Evolutionary conservation across 257 asterid genomes (phyloP).

Genomic region (Linderniella brevidens): DNA sequence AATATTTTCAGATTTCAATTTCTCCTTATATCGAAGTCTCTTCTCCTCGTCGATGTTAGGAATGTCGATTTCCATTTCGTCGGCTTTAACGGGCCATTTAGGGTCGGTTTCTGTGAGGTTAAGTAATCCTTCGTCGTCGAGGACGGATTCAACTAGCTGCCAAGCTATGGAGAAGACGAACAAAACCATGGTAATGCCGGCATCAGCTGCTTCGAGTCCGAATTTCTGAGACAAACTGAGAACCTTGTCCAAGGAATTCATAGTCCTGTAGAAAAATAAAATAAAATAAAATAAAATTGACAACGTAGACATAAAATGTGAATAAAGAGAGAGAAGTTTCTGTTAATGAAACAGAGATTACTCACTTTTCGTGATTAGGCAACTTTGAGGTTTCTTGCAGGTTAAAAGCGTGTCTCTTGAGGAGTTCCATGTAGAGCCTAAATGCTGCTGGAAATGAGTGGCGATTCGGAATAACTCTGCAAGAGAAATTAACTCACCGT

Average conservation of each 20-base stretch:
- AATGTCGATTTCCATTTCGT: slow-evolving; percentile 60
- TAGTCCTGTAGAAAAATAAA: slow-evolving; percentile 40
- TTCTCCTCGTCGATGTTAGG: slow-evolving; percentile 22
- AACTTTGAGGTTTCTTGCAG: slow-evolving; percentile 36
- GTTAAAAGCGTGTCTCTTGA: slow-evolving; percentile 47
- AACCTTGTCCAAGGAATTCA: slow-evolving; percentile 29
- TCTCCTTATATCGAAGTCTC: slow-evolving; percentile 26
- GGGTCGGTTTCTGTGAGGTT: slow-evolving; percentile 45
- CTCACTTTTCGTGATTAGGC: slow-evolving; percentile 67
- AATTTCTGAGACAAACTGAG: slow-evolving; percentile 41
- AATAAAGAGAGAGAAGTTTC: slow-evolving; percentile 1
- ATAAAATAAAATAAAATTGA: too few species aligned
- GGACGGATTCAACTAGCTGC: slow-evolving; percentile 68
- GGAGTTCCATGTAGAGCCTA: slow-evolving; percentile 84
- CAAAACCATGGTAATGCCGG: slow-evolving; percentile 47
- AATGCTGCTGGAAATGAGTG: slow-evolving; percentile 65
- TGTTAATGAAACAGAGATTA: slow-evolving; percentile 2
- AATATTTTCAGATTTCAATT: slow-evolving; percentile 38
- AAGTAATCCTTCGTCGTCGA: slow-evolving; percentile 83
- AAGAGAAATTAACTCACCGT: too few species aligned
- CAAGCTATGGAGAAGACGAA: slow-evolving; percentile 53
- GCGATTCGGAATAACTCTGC: slow-evolving; percentile 69
- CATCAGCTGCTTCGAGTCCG: slow-evolving; percentile 32
- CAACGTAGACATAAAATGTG: neutral
- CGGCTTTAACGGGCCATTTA: slow-evolving; percentile 48